Percentiles rank a stretch among this genome's conserved stretches.
These are phyloP conservation scores for Candida adriatica DNA, from an alignment of 805 yeast genomes.

Conservation along the genomic window DNA sequence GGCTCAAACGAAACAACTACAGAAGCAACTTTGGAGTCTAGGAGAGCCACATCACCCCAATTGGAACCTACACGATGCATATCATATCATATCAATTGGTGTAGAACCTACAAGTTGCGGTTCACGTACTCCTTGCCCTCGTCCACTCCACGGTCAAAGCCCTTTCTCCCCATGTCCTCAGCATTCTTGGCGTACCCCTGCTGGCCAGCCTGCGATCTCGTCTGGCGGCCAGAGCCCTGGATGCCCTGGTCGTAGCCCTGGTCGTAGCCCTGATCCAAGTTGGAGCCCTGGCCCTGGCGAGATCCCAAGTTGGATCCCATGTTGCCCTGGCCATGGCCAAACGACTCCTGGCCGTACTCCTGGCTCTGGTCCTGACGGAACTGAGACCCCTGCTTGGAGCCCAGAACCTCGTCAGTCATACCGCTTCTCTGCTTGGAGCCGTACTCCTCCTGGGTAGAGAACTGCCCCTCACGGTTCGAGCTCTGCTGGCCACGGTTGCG, in stretches of 20 bases:
- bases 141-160: slow-evolving; percentile 16
- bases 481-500: slow-evolving; percentile 1
- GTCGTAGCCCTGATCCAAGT: slow-evolving; percentile 1
- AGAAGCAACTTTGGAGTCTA: slow-evolving; percentile 18
- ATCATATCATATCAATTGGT: too few species aligned
- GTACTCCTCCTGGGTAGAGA: slow-evolving; percentile 15
- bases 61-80: too few species aligned
- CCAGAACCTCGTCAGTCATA: slow-evolving; percentile 15
- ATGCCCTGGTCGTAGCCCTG: background rate
- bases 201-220: slow-evolving; percentile 21
- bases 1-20: slow-evolving; percentile 21
- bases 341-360: slow-evolving; percentile 1
- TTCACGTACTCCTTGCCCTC: slow-evolving; percentile 22
- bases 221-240: slow-evolving; percentile 17
- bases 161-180: slow-evolving; percentile 19
- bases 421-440: slow-evolving; percentile 10
- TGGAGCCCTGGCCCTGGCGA: background rate
- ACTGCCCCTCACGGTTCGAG: slow-evolving; percentile 4
- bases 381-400: slow-evolving; percentile 9
- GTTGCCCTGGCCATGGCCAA: background rate
- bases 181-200: slow-evolving; percentile 12
- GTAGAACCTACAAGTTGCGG: slow-evolving; percentile 23
- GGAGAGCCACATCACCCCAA: too few species aligned
- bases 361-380: background rate
- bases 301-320: background rate